Evolutionary conservation across 164 flowering plant genomes (phyloP).

Genomic region (Aristolochia californica): DNA sequence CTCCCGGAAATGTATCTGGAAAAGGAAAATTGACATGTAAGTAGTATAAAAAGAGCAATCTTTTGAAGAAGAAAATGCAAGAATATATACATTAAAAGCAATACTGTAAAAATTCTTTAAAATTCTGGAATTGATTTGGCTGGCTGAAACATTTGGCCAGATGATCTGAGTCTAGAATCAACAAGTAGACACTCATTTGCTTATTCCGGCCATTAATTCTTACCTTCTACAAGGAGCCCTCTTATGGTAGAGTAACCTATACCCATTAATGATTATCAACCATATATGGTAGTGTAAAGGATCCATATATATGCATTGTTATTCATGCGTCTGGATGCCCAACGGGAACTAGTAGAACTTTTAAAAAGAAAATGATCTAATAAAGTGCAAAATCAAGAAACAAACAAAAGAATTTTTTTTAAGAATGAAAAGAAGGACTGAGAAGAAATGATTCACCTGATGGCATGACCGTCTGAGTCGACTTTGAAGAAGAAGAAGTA

Average conservation of each 20-base stretch:
- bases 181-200: not conserved
- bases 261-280: no score
- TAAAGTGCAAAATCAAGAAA: not conserved
- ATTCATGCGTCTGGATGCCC: not conserved
- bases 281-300: no score
- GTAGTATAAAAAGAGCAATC: not conserved
- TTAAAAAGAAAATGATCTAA: not conserved
- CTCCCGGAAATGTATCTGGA: conserved; percentile 27
- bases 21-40: not conserved
- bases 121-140: no score
- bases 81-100: no score
- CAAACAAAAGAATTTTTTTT: not conserved
- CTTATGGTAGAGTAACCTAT: no score
- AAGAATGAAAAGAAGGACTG: not conserved
- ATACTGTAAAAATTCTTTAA: no score
- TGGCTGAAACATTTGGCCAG: not conserved
- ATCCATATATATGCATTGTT: no score
- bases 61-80: no score
- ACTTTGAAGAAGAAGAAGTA: not conserved
- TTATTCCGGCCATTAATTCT: no score
- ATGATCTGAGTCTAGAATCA: not conserved
- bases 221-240: no score
- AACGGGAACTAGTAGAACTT: not conserved
- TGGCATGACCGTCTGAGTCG: not conserved
- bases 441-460: conserved; percentile 10